These are phyloP conservation scores for Cyclotella atomus DNA, from an alignment of 108 stramenopile species.

Conservation along the genomic window DNA sequence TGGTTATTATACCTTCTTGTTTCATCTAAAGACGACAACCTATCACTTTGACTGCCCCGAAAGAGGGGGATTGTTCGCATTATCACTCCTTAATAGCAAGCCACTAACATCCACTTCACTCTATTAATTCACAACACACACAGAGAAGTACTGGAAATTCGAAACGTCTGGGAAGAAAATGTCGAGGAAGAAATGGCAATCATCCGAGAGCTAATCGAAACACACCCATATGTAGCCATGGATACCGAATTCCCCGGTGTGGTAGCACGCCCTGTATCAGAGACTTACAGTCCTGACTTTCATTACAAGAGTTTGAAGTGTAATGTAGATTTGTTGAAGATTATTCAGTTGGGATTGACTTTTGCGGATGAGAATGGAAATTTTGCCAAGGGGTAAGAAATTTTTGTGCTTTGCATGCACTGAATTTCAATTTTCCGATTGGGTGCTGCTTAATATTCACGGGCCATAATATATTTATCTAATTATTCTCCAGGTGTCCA, in stretches of 20 bases:
- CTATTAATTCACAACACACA: background rate
- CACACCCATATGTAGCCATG: slow-evolving; percentile 98
- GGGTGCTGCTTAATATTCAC: no score
- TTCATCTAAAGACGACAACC: no score
- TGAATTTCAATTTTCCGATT: background rate
- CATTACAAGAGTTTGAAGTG: slow-evolving; percentile 98
- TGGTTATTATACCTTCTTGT: no score
- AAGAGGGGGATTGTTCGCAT: no score
- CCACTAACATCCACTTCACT: background rate
- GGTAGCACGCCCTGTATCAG: slow-evolving; percentile 97
- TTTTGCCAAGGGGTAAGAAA: slow-evolving; percentile 61
- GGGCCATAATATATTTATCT: no score
- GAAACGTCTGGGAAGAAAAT: slow-evolving; percentile 95
- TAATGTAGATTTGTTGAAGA: slow-evolving; percentile 98
- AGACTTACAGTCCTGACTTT: slow-evolving; percentile 90
- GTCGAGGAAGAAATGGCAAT: slow-evolving; percentile 93
- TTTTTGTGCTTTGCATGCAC: background rate
- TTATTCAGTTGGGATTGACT: slow-evolving; percentile 96
- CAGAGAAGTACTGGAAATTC: slow-evolving; percentile 86
- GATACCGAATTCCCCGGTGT: slow-evolving; percentile 99
- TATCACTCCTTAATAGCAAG: no score
- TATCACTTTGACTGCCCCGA: no score
- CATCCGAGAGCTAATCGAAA: slow-evolving; percentile 92
- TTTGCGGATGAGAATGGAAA: slow-evolving; percentile 96
- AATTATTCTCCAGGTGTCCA: slow-evolving; percentile 62